Conservation (phyloP, 345 rosid genomes). For the Linum lewisii region DNA sequence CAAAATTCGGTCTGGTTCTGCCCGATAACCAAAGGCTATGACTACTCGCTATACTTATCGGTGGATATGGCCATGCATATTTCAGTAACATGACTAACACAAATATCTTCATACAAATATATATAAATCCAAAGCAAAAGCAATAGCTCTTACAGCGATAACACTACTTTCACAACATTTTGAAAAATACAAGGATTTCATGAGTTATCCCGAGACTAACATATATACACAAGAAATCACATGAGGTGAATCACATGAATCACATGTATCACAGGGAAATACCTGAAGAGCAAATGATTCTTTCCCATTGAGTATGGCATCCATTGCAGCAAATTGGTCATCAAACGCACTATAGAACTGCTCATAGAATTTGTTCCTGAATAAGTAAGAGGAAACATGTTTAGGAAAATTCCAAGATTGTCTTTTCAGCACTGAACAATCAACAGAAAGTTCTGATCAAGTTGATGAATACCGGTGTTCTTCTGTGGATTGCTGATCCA, state of each 20-base stretch:
- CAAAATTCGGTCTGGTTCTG: neutral
- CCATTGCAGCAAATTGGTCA: conserved; percentile 48
- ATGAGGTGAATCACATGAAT: conserved; percentile 4
- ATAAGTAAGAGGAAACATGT: conserved; percentile 15
- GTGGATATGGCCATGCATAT: neutral
- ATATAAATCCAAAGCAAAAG: too few relatives aligned
- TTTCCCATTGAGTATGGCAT: too few relatives aligned
- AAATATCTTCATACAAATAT: too few relatives aligned
- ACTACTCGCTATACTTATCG: too few relatives aligned
- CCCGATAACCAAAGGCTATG: neutral
- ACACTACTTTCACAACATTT: neutral
- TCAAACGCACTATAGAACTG: conserved; percentile 71
- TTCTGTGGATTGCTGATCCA: conserved; percentile 39
- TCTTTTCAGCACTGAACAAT: too few relatives aligned
- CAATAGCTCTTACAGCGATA: too few relatives aligned
- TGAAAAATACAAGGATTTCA: neutral
- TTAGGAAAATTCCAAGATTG: neutral
- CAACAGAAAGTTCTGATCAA: neutral
- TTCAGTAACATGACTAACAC: too few relatives aligned
- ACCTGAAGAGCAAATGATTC: conserved; percentile 35
- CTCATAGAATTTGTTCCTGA: conserved; percentile 68
- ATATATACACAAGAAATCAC: neutral
- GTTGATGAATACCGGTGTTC: conserved; percentile 37
- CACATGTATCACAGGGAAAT: conserved; percentile 5
- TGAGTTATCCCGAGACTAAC: neutral